phyloP scores from a whole-genome alignment of 768 basidiomycete species.

The Kwoniella europaea region DNA sequence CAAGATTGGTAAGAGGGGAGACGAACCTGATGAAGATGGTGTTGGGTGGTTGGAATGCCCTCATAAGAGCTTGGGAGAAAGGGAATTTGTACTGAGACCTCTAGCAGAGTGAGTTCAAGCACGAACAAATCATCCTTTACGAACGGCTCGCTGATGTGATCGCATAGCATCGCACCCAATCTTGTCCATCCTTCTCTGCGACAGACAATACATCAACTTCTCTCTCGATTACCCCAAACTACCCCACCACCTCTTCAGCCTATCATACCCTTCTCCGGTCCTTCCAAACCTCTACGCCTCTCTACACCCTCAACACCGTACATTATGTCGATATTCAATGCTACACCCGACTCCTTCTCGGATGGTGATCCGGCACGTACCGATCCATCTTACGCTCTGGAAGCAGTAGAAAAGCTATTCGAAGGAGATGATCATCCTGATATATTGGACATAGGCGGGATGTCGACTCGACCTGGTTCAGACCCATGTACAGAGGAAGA shows the following conservation, averaged over 20 bases:
- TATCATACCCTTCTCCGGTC: slow-evolving; percentile 45
- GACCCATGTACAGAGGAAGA: slow-evolving; percentile 66
- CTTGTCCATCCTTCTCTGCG: slow-evolving; percentile 68
- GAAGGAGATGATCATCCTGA: slow-evolving; percentile 61
- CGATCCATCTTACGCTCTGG: slow-evolving; percentile 64
- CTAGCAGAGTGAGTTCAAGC: slow-evolving; percentile 73
- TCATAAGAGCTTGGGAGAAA: slow-evolving; percentile 76
- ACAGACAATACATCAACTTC: slow-evolving; percentile 11
- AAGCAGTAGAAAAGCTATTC: slow-evolving; percentile 50
- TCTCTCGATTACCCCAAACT: slow-evolving; percentile 60
- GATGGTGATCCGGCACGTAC: slow-evolving; percentile 72
- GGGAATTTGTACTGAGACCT: slow-evolving; percentile 91
- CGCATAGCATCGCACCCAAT: slow-evolving; percentile 75
- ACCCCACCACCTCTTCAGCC: slow-evolving; percentile 58
- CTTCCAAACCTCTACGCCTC: slow-evolving; percentile 35
- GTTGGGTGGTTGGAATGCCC: slow-evolving; percentile 76
- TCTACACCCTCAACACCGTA: slow-evolving; percentile 59
- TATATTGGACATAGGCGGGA: slow-evolving; percentile 91
- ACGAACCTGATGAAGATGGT: slow-evolving; percentile 59
- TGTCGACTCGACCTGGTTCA: slow-evolving; percentile 80
- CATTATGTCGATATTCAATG: slow-evolving; percentile 91
- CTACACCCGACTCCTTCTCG: slow-evolving; percentile 95
- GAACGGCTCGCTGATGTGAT: slow-evolving; percentile 6
- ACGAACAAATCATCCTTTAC: neutral
- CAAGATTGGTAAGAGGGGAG: slow-evolving; percentile 63